Percentiles rank a stretch among this genome's conserved stretches.
These are phyloP conservation scores for Chrysoporthe puriensis DNA, from an alignment of 2,329 filamentous ascomycete species.

Conservation along the genomic window DNA sequence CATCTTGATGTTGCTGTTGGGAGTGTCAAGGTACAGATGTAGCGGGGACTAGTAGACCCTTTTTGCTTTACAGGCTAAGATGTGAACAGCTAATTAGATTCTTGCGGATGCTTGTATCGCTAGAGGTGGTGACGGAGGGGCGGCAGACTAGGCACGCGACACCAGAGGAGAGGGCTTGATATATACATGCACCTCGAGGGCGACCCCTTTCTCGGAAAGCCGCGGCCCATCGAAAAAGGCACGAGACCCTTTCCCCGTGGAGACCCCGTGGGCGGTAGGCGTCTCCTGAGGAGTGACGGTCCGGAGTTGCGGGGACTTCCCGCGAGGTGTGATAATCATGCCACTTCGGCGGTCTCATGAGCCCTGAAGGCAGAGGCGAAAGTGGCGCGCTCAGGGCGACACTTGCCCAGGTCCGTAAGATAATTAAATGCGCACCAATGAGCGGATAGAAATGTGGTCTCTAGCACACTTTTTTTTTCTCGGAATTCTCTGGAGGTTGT, in stretches of 20 bases:
- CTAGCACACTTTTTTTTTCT: background rate
- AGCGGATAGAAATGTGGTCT: background rate
- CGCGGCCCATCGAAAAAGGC: slow-evolving; percentile 5
- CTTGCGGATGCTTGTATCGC: background rate
- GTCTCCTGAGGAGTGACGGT: slow-evolving; percentile 19
- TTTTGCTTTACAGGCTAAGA: background rate
- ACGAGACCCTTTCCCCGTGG: slow-evolving; percentile 16
- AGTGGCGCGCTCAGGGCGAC: slow-evolving; percentile 5
- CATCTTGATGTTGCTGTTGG: slow-evolving; percentile 12
- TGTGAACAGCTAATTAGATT: background rate
- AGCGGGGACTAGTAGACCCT: background rate
- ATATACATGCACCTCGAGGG: background rate
- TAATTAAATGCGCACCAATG: slow-evolving; percentile 3
- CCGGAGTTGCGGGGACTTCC: slow-evolving; percentile 7
- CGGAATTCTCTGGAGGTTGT: background rate
- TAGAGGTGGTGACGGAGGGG: background rate
- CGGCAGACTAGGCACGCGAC: background rate
- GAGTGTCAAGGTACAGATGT: background rate
- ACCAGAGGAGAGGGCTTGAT: background rate
- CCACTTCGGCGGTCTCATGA: slow-evolving; percentile 25
- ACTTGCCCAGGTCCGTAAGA: background rate
- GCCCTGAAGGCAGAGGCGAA: background rate
- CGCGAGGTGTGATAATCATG: slow-evolving; percentile 25
- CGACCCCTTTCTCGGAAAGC: too few relatives aligned
- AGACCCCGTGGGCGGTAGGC: slow-evolving; percentile 12